Conservation (phyloP, 768 basidiomycete genomes). For the Russula olivacea region DNA sequence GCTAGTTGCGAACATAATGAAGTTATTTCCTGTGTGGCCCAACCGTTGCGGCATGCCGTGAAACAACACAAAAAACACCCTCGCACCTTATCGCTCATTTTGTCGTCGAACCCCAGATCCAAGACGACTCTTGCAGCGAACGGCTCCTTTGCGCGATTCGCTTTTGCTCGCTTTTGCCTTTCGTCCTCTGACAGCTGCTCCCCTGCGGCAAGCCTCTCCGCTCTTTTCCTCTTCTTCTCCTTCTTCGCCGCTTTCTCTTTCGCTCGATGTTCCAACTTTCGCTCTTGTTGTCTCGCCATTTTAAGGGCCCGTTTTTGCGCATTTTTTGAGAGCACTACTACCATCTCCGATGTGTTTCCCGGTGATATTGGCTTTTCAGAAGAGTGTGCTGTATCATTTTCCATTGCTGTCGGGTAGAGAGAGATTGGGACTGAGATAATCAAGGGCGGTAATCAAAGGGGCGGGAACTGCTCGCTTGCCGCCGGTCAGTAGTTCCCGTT, state of each 20-base stretch:
- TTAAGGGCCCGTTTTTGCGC: conserved; percentile 73
- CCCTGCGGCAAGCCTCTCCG: conserved; percentile 58
- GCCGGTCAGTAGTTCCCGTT: too few relatives aligned
- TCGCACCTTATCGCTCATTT: conserved; percentile 89
- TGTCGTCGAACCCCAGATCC: conserved; percentile 88
- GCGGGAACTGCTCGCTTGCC: too few relatives aligned
- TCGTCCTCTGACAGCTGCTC: conserved; percentile 48
- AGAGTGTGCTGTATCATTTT: background rate
- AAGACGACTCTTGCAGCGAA: conserved; percentile 63
- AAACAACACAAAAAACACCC: background rate
- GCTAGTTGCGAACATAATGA: conserved; percentile 87
- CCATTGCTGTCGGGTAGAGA: conserved; percentile 7
- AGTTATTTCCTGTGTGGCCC: conserved; percentile 64
- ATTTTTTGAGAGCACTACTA: conserved; percentile 59
- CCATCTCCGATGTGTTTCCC: background rate
- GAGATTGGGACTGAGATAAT: background rate
- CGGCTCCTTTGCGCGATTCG: conserved; percentile 26
- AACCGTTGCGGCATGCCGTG: background rate
- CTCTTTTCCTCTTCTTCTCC: conserved; percentile 57
- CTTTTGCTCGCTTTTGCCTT: conserved; percentile 30
- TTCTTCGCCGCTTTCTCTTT: conserved; percentile 73
- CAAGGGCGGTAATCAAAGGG: background rate
- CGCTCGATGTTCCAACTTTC: conserved; percentile 69
- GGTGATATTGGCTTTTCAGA: background rate
- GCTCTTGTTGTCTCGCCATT: conserved; percentile 55